Percentiles rank a stretch among this genome's conserved stretches.
Conservation (phyloP, 2,329 filamentous ascomycete species). For the Verticillium dahliae region DNA sequence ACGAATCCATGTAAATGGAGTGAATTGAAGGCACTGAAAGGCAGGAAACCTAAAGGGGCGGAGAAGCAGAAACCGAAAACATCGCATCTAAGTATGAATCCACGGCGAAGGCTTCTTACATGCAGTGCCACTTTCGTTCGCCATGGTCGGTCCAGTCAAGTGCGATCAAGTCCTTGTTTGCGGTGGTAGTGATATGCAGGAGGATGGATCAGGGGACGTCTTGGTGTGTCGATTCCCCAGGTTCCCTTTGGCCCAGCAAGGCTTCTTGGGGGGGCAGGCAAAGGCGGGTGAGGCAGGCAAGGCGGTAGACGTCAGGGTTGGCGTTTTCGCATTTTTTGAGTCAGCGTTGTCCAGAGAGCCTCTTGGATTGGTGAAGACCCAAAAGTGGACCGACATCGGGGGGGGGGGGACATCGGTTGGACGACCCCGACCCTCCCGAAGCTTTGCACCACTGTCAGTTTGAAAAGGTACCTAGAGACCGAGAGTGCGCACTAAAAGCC, state of each 20-base stretch:
- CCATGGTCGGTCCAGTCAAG: conserved; percentile 10
- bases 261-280: neutral
- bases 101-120: conserved; percentile 7
- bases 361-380: neutral
- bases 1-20: neutral
- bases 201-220: neutral
- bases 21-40: neutral
- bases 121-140: conserved; percentile 9
- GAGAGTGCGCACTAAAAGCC: neutral
- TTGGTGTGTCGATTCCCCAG: neutral
- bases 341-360: neutral
- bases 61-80: neutral
- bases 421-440: neutral
- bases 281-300: neutral
- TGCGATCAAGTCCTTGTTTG: neutral
- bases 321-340: neutral
- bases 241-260: neutral
- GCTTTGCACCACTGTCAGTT: neutral
- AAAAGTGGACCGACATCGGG: neutral
- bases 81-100: neutral
- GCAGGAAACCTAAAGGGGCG: neutral
- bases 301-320: neutral
- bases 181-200: neutral
- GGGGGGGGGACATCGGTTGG: neutral
- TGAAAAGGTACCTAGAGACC: neutral